Percentiles rank a stretch among this genome's conserved stretches.
These are phyloP conservation scores for Metschnikowia amazonensis DNA, from an alignment of 805 yeast species.

Conservation along the genomic window DNA sequence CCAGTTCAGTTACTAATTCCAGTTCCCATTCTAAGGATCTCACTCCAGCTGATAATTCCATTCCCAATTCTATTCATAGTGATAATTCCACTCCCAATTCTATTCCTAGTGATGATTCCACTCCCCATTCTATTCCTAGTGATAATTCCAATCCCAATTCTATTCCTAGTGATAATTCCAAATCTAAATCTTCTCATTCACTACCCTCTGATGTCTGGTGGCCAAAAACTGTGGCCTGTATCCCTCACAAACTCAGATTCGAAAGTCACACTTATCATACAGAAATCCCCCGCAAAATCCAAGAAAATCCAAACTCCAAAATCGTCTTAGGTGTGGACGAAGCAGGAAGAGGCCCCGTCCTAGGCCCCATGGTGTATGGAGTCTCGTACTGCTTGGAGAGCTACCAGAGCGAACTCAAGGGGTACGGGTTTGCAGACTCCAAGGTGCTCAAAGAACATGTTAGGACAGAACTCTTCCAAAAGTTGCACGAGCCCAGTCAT, in stretches of 20 bases:
- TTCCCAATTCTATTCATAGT: too few relatives aligned
- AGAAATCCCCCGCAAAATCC: slow-evolving; percentile 42
- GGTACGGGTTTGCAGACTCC: slow-evolving; percentile 88
- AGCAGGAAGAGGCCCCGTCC: slow-evolving; percentile 97
- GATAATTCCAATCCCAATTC: too few relatives aligned
- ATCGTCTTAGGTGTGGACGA: slow-evolving; percentile 89
- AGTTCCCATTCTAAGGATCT: too few relatives aligned
- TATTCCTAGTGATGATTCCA: too few relatives aligned
- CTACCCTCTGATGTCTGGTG: too few relatives aligned
- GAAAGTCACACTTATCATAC: slow-evolving; percentile 49
- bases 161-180: too few relatives aligned
- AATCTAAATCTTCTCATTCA: too few relatives aligned
- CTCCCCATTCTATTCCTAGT: too few relatives aligned
- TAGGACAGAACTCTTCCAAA: slow-evolving; percentile 58
- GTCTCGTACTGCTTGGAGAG: slow-evolving; percentile 66
- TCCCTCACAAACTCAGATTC: slow-evolving; percentile 26
- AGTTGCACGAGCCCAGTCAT: slow-evolving; percentile 46
- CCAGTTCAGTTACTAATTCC: too few relatives aligned
- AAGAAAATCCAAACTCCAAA: slow-evolving; percentile 28
- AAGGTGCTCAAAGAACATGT: slow-evolving; percentile 74
- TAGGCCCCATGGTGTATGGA: slow-evolving; percentile 98
- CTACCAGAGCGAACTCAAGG: slow-evolving; percentile 47
- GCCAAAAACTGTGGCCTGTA: slow-evolving; percentile 32
- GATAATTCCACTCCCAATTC: too few relatives aligned
- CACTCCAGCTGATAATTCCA: too few relatives aligned